These are phyloP conservation scores for Orbilia ellipsospora DNA, from an alignment of 2,329 filamentous ascomycete species.

Conservation along the genomic window DNA sequence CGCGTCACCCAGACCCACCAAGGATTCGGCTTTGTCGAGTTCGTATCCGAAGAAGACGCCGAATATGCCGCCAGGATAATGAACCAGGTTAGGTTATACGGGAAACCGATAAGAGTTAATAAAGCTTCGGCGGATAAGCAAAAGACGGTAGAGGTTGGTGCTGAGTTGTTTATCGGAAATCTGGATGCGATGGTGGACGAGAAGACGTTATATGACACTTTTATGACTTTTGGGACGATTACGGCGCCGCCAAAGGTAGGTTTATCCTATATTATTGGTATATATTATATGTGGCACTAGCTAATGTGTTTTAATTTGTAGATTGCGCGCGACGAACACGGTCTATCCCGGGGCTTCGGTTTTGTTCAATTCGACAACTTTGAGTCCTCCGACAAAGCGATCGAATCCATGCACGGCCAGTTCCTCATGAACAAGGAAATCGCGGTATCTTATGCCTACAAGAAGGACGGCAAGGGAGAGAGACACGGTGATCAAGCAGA, in stretches of 20 bases:
- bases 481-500: slow-evolving; percentile 95
- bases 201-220: slow-evolving; percentile 94
- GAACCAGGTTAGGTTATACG: slow-evolving; percentile 93
- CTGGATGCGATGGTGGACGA: slow-evolving; percentile 94
- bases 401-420: slow-evolving; percentile 92
- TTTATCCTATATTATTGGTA: background rate
- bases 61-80: slow-evolving; percentile 97
- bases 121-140: slow-evolving; percentile 95
- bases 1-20: slow-evolving; percentile 96
- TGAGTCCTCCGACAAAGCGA: slow-evolving; percentile 90
- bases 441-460: slow-evolving; percentile 97
- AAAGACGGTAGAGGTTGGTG: slow-evolving; percentile 90
- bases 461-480: slow-evolving; percentile 98
- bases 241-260: slow-evolving; percentile 84
- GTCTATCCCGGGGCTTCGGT: slow-evolving; percentile 91
- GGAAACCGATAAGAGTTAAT: slow-evolving; percentile 95
- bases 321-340: slow-evolving; percentile 85
- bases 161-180: slow-evolving; percentile 96
- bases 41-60: slow-evolving; percentile 92
- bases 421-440: slow-evolving; percentile 98
- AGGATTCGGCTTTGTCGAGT: slow-evolving; percentile 99
- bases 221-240: slow-evolving; percentile 88
- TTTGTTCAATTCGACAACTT: slow-evolving; percentile 95
- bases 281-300: no score
- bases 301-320: slow-evolving; percentile 59